Conservation (phyloP, 176 grass and related monocot genomes). For the Zizania latifolia region DNA sequence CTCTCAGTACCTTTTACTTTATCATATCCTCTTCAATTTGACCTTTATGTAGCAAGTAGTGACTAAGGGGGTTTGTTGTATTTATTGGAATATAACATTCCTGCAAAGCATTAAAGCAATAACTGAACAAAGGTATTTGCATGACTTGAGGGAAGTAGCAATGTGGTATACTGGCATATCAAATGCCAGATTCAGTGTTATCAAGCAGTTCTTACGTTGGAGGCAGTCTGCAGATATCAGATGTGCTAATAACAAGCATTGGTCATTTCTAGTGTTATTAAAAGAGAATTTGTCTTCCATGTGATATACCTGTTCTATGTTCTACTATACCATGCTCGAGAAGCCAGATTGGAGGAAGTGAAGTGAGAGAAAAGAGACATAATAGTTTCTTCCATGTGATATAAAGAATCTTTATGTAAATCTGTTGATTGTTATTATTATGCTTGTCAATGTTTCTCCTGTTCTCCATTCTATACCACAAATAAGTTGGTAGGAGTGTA, state of each 20-base stretch:
- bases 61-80: neutral
- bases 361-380: neutral
- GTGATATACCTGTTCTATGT: neutral
- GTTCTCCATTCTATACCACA: neutral
- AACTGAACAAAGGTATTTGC: neutral
- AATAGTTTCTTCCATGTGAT: too few relatives aligned
- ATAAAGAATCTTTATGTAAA: too few relatives aligned
- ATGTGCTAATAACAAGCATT: neutral
- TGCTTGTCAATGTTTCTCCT: neutral
- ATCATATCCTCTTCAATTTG: neutral
- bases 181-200: neutral
- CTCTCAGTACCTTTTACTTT: slow-evolving; percentile 1
- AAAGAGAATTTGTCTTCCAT: neutral
- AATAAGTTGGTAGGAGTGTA: neutral
- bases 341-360: neutral
- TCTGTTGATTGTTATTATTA: too few relatives aligned
- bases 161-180: neutral
- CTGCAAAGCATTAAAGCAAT: slow-evolving; percentile 2
- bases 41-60: neutral
- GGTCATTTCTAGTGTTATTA: neutral
- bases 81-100: neutral
- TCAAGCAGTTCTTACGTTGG: neutral
- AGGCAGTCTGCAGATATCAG: neutral
- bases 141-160: neutral
- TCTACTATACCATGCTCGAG: neutral